Conservation (phyloP, 1,284 basidiomycete species). For the Microbotryum scabiosae region DNA sequence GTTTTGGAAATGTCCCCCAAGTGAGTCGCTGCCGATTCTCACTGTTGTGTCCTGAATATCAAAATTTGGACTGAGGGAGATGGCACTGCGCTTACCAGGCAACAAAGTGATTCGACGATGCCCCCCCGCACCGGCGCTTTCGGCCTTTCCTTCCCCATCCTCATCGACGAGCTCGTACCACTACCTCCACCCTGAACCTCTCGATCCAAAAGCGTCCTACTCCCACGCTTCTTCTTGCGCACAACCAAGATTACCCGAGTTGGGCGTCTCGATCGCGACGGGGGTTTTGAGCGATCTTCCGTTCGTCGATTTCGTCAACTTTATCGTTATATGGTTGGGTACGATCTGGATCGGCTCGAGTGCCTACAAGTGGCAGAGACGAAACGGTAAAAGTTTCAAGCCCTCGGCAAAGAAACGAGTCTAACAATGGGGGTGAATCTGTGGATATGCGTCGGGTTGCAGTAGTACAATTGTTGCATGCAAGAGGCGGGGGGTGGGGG, state of each 20-base stretch:
- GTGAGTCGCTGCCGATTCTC: neutral
- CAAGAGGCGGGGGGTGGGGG: neutral
- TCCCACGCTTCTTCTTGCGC: neutral
- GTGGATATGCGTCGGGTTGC: neutral
- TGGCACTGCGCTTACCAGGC: neutral
- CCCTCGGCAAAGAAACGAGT: neutral
- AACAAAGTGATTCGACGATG: too few relatives aligned
- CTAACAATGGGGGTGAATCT: neutral
- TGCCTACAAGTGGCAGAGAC: neutral
- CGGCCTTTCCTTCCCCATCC: neutral
- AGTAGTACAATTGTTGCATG: neutral
- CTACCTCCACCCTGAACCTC: neutral
- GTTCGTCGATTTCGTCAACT: constrained; percentile 4
- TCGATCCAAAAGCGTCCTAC: neutral
- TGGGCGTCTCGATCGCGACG: neutral
- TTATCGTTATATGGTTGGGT: constrained; percentile 3
- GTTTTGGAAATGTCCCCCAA: constrained; percentile 27
- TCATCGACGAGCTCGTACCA: neutral
- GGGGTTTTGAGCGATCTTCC: neutral
- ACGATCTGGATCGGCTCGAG: constrained; percentile 2
- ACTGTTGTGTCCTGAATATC: neutral
- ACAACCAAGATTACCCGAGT: neutral
- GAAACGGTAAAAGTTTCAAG: too few relatives aligned
- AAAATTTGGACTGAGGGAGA: neutral
- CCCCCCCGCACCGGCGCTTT: neutral